These are phyloP conservation scores for Prunus salicina DNA, from an alignment of 306 rosid genomes.

Conservation along the genomic window DNA sequence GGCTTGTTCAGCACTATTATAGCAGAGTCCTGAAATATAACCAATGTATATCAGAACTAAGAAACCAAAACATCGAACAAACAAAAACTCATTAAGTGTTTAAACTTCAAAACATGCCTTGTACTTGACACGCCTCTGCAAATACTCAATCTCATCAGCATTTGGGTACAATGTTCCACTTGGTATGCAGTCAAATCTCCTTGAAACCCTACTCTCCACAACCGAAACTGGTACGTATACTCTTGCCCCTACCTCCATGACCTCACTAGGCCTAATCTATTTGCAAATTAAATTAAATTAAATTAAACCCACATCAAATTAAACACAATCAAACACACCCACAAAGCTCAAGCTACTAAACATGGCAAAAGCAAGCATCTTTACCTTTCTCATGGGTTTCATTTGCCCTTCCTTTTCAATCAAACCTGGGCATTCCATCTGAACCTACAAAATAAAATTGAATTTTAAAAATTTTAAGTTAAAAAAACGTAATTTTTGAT, in stretches of 20 bases:
- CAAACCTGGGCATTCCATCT: constrained; percentile 38
- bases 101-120: constrained; percentile 49
- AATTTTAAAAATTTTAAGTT: background rate
- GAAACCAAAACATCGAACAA: constrained; percentile 23
- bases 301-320: constrained; percentile 4
- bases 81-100: constrained; percentile 13
- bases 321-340: background rate
- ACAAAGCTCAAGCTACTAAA: background rate
- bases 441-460: constrained; percentile 43
- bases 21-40: constrained; percentile 65
- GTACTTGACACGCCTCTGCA: constrained; percentile 89
- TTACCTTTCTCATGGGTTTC: constrained; percentile 58
- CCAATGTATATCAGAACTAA: background rate
- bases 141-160: constrained; percentile 89
- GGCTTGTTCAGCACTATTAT: constrained; percentile 88
- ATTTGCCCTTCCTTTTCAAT: constrained; percentile 33
- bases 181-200: constrained; percentile 84
- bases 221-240: constrained; percentile 73
- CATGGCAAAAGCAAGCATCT: constrained; percentile 14
- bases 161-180: constrained; percentile 91
- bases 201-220: constrained; percentile 75
- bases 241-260: constrained; percentile 61
- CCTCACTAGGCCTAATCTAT: constrained; percentile 77
- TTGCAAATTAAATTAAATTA: constrained; percentile 21
- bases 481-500: background rate